These are phyloP conservation scores for Agaricus subrufescens DNA, from an alignment of 768 basidiomycete genomes.

Conservation along the genomic window DNA sequence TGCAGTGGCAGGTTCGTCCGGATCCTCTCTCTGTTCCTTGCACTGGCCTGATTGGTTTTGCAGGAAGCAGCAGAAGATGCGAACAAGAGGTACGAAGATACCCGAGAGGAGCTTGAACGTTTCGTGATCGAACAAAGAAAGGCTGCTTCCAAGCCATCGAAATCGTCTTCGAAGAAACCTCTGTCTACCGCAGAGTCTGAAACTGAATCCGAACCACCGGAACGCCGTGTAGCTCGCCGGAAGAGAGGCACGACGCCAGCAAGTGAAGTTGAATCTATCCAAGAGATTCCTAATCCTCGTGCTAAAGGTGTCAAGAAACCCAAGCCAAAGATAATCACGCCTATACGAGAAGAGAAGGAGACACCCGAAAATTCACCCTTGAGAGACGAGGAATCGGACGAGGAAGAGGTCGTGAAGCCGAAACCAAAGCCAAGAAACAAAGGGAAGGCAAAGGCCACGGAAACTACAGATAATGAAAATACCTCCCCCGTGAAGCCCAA, in stretches of 20 bases:
- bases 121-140: conserved; percentile 35
- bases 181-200: conserved; percentile 11
- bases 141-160: not conserved
- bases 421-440: conserved; percentile 7
- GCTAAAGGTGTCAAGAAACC: conserved; percentile 10
- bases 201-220: conserved; percentile 17
- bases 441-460: conserved; percentile 3
- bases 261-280: conserved; percentile 17
- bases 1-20: conserved; percentile 42
- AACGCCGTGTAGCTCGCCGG: conserved; percentile 8
- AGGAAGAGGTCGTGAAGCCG: conserved; percentile 10
- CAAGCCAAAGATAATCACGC: conserved; percentile 13
- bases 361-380: conserved; percentile 12
- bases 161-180: not conserved
- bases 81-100: conserved; percentile 28
- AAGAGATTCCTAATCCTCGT: conserved; percentile 3
- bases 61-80: conserved; percentile 36
- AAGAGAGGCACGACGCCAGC: conserved; percentile 11
- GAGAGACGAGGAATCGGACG: conserved; percentile 18
- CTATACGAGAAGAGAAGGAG: conserved; percentile 14
- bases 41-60: not conserved
- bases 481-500: conserved; percentile 16
- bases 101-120: conserved; percentile 38
- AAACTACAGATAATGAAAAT: conserved; percentile 18
- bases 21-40: not conserved